phyloP scores from a whole-genome alignment of 2,329 filamentous ascomycete genomes.

The Samsoniella hepiali region DNA sequence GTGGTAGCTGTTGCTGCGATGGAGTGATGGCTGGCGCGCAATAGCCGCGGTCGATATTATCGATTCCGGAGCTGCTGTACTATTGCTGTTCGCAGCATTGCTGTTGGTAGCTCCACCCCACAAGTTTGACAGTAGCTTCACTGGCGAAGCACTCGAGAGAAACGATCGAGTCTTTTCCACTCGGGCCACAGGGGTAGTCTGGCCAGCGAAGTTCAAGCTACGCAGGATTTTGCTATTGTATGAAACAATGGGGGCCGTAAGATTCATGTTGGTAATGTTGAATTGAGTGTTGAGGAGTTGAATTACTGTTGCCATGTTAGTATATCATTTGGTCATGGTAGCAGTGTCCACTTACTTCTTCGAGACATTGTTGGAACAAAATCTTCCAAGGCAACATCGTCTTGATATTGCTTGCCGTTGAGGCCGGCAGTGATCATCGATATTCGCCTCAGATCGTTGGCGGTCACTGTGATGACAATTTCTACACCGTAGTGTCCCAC shows the following conservation, averaged over 20 bases:
- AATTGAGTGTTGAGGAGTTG: constrained; percentile 70
- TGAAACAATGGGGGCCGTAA: constrained; percentile 68
- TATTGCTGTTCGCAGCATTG: constrained; percentile 53
- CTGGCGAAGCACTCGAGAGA: constrained; percentile 73
- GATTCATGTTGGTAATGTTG: constrained; percentile 59
- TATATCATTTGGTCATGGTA: neutral
- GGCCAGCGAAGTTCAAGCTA: constrained; percentile 58
- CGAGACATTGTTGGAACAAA: constrained; percentile 73
- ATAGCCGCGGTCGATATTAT: constrained; percentile 30
- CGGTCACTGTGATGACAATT: constrained; percentile 62
- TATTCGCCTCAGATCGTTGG: constrained; percentile 49
- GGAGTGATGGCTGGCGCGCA: constrained; percentile 42
- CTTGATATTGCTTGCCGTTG: constrained; percentile 67
- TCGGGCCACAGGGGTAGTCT: constrained; percentile 38
- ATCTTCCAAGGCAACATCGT: constrained; percentile 69
- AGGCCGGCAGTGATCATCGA: constrained; percentile 57
- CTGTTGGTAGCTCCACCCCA: constrained; percentile 60
- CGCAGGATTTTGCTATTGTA: constrained; percentile 77
- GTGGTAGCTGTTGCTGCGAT: constrained; percentile 45
- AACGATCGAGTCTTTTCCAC: constrained; percentile 65
- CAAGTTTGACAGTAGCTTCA: constrained; percentile 84
- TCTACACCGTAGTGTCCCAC: constrained; percentile 68
- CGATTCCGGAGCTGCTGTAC: constrained; percentile 30
- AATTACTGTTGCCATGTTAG: constrained; percentile 55
- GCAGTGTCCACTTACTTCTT: constrained; percentile 52